These are phyloP conservation scores for Phylloporus sp. DNA, from an alignment of 768 basidiomycete genomes.

Conservation along the genomic window DNA sequence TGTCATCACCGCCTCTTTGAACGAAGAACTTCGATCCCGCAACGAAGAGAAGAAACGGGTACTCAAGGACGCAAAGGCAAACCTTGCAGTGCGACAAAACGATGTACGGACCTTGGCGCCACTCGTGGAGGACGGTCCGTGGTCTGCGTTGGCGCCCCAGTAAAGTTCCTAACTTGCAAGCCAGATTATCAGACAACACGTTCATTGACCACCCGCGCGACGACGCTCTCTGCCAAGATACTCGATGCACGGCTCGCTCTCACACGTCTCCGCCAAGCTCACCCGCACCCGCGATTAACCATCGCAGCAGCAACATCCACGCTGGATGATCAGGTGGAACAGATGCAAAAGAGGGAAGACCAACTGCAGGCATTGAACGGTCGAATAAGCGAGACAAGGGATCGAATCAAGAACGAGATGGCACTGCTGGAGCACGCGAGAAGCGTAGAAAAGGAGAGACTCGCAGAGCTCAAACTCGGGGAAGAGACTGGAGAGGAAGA, in stretches of 20 bases:
- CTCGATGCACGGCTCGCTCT: slow-evolving; percentile 78
- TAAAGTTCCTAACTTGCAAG: neutral
- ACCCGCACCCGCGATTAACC: slow-evolving; percentile 77
- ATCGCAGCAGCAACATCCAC: slow-evolving; percentile 67
- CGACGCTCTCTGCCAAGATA: slow-evolving; percentile 66
- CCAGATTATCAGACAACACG: slow-evolving; percentile 60
- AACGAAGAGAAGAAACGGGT: slow-evolving; percentile 70
- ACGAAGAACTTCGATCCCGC: slow-evolving; percentile 51
- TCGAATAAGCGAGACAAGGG: slow-evolving; percentile 50
- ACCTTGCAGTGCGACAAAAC: slow-evolving; percentile 54
- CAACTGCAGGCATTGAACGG: slow-evolving; percentile 51
- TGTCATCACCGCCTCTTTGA: slow-evolving; percentile 74
- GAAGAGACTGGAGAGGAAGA: slow-evolving; percentile 51
- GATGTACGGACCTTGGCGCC: slow-evolving; percentile 63
- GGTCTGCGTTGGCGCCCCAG: no score
- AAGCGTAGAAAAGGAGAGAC: slow-evolving; percentile 63
- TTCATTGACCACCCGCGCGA: slow-evolving; percentile 47
- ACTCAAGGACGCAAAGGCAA: slow-evolving; percentile 60
- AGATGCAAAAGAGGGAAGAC: slow-evolving; percentile 75
- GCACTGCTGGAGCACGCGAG: slow-evolving; percentile 55
- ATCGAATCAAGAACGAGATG: slow-evolving; percentile 52
- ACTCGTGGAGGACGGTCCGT: slow-evolving; percentile 63
- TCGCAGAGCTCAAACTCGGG: slow-evolving; percentile 48
- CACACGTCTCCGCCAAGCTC: slow-evolving; percentile 72
- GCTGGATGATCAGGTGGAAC: slow-evolving; percentile 67